Percentiles rank a stretch among this genome's conserved stretches.
Conservation (phyloP, 352 stramenopile species). For the Phytopythium mirpurense region DNA sequence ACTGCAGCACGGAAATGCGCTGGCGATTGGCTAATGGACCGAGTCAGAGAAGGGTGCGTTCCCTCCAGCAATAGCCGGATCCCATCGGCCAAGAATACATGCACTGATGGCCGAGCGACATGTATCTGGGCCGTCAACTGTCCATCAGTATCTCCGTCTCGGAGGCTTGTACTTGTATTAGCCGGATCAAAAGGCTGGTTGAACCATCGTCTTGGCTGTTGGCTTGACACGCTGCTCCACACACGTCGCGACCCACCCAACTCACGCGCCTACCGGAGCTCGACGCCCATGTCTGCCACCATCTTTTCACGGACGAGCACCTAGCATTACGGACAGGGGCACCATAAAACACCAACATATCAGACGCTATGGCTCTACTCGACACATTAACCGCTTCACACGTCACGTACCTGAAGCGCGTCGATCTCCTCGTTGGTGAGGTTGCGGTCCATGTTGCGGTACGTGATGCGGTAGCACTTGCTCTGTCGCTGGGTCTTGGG, state of each 20-base stretch:
- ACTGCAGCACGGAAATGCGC: no score
- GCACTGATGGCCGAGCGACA: neutral
- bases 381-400: neutral
- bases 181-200: no score
- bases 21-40: no score
- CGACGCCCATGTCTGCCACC: constrained; percentile 75
- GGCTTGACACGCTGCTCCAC: neutral
- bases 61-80: neutral
- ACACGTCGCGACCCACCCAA: neutral
- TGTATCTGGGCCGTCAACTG: no score
- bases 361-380: no score
- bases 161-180: no score
- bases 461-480: constrained; percentile 98
- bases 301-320: constrained; percentile 72
- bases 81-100: constrained; percentile 1
- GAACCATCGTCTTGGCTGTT: no score
- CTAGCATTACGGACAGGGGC: constrained; percentile 9
- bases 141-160: no score
- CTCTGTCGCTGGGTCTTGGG: constrained; percentile 94
- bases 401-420: constrained; percentile 82
- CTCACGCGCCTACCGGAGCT: constrained; percentile 80
- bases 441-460: constrained; percentile 98
- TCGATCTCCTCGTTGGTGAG: constrained; percentile 99
- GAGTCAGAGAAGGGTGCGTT: no score
- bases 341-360: neutral